Conservation (phyloP, 2,329 filamentous ascomycete genomes). For the Penicillium sp. region DNA sequence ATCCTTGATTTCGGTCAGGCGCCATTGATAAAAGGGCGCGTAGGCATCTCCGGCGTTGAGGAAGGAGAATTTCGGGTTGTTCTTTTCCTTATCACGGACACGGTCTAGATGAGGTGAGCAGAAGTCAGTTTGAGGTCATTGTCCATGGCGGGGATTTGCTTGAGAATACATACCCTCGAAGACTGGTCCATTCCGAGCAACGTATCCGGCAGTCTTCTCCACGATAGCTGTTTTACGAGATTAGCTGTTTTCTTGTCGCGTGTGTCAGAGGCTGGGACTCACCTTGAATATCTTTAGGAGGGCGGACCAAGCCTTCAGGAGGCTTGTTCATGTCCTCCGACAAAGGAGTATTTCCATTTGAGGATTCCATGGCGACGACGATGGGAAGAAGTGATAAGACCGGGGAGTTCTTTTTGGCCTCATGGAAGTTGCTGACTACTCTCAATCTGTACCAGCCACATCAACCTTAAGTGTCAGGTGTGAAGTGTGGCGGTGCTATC, state of each 20-base stretch:
- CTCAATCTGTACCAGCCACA: conserved; percentile 4
- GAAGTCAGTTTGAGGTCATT: not conserved
- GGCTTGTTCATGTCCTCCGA: conserved; percentile 69
- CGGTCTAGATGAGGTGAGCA: conserved; percentile 52
- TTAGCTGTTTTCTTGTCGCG: conserved; percentile 23
- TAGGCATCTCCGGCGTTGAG: conserved; percentile 79
- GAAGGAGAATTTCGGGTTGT: conserved; percentile 90
- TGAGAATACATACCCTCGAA: conserved; percentile 60
- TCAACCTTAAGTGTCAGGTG: conserved; percentile 2
- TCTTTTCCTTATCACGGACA: conserved; percentile 79
- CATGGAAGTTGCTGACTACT: not conserved
- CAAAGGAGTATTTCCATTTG: conserved; percentile 42
- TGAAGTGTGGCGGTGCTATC: not conserved
- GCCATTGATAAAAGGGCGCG: conserved; percentile 86
- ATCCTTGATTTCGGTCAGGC: conserved; percentile 78
- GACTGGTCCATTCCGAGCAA: conserved; percentile 64
- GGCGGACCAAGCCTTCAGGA: conserved; percentile 80
- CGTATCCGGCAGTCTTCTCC: conserved; percentile 93
- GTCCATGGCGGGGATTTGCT: not conserved
- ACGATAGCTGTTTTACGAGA: conserved; percentile 58
- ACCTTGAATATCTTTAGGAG: conserved; percentile 78
- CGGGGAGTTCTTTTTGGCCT: conserved; percentile 3
- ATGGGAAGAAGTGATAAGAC: conserved; percentile 3
- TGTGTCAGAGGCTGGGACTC: conserved; percentile 15
- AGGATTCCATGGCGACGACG: conserved; percentile 37